phyloP scores from a whole-genome alignment of 345 rosid species.

The Stellera chamaejasme region DNA sequence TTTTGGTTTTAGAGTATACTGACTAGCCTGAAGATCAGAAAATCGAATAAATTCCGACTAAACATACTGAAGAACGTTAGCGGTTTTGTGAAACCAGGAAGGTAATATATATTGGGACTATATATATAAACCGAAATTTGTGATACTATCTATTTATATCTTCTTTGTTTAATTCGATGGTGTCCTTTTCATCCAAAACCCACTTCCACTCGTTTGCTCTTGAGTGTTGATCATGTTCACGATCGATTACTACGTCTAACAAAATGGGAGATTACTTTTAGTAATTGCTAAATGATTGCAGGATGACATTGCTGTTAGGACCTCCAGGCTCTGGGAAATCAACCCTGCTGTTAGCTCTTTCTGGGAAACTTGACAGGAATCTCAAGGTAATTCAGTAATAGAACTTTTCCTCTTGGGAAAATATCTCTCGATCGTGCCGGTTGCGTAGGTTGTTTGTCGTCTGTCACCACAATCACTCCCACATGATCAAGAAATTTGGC shows the following conservation, averaged over 20 bases:
- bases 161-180: not conserved
- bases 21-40: constrained; percentile 33
- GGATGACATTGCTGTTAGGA: constrained; percentile 94
- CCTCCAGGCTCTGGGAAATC: constrained; percentile 96
- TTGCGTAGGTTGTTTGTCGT: no score
- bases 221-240: no score
- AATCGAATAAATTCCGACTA: constrained; percentile 33
- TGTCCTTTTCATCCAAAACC: no score
- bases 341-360: constrained; percentile 67
- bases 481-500: not conserved
- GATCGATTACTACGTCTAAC: not conserved
- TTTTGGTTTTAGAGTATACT: constrained; percentile 32
- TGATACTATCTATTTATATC: no score
- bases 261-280: no score
- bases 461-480: no score
- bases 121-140: not conserved
- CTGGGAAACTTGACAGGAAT: constrained; percentile 60
- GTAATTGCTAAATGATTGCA: constrained; percentile 10
- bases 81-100: constrained; percentile 67
- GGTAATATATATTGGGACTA: constrained; percentile 32
- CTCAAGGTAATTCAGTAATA: constrained; percentile 69
- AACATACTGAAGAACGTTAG: constrained; percentile 53
- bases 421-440: no score
- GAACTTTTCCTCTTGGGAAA: constrained; percentile 9
- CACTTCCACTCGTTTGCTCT: no score